Evolutionary conservation across 2,329 filamentous ascomycete genomes (phyloP).

Genomic region (Colletotrichum acutatum): DNA sequence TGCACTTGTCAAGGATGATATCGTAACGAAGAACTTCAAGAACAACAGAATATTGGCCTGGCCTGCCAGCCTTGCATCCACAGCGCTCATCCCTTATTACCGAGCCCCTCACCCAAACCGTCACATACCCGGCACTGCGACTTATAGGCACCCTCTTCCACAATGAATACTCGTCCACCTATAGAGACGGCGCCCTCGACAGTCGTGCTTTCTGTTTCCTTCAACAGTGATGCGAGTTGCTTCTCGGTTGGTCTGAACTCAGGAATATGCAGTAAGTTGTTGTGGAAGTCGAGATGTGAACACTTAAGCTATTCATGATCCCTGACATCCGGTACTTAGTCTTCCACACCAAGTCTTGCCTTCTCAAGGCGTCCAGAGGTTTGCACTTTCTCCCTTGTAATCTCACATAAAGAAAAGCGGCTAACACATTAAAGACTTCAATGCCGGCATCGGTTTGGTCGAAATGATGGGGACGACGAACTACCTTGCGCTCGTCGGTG

Average conservation of each 20-base stretch:
- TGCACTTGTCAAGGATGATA: slow-evolving; percentile 21
- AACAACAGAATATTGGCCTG: slow-evolving; percentile 12
- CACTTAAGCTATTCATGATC: background rate
- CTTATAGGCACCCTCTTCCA: slow-evolving; percentile 7
- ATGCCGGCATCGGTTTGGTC: slow-evolving; percentile 82
- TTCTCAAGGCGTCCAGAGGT: slow-evolving; percentile 69
- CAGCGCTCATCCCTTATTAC: slow-evolving; percentile 6
- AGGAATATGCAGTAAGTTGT: slow-evolving; percentile 80
- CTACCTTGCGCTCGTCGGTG: slow-evolving; percentile 89
- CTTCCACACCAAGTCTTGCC: slow-evolving; percentile 78
- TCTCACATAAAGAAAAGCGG: background rate
- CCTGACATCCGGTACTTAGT: slow-evolving; percentile 60
- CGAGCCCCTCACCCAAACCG: background rate
- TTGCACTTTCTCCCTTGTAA: slow-evolving; percentile 7
- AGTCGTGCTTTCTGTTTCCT: slow-evolving; percentile 82
- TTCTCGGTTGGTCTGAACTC: slow-evolving; percentile 89
- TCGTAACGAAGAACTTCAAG: slow-evolving; percentile 12
- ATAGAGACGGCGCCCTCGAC: slow-evolving; percentile 82
- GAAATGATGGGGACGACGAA: slow-evolving; percentile 90
- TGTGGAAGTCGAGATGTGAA: background rate
- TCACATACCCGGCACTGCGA: slow-evolving; percentile 1
- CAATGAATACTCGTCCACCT: slow-evolving; percentile 89
- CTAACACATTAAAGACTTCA: slow-evolving; percentile 68
- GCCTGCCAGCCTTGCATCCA: background rate
- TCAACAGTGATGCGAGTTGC: slow-evolving; percentile 86